Percentiles rank a stretch among this genome's conserved stretches.
These are phyloP conservation scores for Cucumis melo DNA, from an alignment of 306 rosid genomes.

Conservation along the genomic window DNA sequence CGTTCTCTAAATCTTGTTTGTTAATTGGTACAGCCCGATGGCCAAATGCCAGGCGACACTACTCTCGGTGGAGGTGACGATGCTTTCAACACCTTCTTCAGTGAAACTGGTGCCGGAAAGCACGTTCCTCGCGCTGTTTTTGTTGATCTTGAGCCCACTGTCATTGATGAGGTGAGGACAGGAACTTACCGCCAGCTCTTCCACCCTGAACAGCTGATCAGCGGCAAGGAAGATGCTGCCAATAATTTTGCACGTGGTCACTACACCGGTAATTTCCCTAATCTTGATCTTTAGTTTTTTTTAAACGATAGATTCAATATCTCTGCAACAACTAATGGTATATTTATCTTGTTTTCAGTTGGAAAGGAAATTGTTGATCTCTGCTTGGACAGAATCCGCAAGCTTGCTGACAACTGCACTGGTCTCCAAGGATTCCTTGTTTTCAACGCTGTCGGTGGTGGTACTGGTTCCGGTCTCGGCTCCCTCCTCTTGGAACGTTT, in stretches of 20 bases:
- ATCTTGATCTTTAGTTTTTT: not conserved
- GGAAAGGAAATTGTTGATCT: conserved; percentile 81
- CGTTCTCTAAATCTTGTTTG: not conserved
- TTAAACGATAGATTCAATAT: no score
- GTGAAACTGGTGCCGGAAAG: conserved; percentile 79
- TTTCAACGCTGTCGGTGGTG: conserved; percentile 78
- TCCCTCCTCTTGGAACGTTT: conserved; percentile 68
- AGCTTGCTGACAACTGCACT: conserved; percentile 79
- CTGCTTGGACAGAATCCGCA: conserved; percentile 64
- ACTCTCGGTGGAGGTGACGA: conserved; percentile 69
- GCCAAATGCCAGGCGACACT: conserved; percentile 67
- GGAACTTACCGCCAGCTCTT: conserved; percentile 65
- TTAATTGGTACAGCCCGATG: conserved; percentile 39
- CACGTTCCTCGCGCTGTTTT: conserved; percentile 74
- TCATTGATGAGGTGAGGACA: conserved; percentile 71
- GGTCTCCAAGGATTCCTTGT: conserved; percentile 80
- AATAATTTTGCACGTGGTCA: conserved; percentile 87
- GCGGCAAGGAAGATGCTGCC: conserved; percentile 80
- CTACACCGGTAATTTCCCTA: conserved; percentile 37
- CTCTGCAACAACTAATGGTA: not conserved
- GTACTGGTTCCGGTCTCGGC: conserved; percentile 81
- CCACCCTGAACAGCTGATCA: conserved; percentile 75
- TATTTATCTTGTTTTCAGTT: conserved; percentile 24
- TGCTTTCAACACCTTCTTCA: conserved; percentile 79
- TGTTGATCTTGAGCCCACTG: conserved; percentile 78